A percentile compares a stretch with the other conserved stretches of the same genome.
phyloP scores from a whole-genome alignment of 1,139 yeast species.

The Geotrichum citri-aurantii region DNA sequence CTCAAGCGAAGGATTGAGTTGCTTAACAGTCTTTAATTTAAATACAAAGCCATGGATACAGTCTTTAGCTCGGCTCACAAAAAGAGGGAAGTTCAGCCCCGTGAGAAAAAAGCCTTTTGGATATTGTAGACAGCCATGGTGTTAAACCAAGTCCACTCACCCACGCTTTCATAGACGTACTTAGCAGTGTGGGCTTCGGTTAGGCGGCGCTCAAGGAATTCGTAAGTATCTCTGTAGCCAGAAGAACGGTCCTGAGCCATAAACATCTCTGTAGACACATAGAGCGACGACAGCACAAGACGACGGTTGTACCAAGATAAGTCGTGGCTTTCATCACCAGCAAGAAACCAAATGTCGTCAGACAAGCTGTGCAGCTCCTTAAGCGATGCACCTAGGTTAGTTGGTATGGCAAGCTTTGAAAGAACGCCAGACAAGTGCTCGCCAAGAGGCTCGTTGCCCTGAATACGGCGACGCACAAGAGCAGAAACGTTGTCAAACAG shows the following conservation, averaged over 20 bases:
- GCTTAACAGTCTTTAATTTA: conserved; percentile 18
- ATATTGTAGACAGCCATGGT: conserved; percentile 62
- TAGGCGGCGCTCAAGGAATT: conserved; percentile 60
- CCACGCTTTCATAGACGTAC: conserved; percentile 52
- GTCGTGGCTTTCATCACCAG: conserved; percentile 80
- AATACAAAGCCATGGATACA: neutral
- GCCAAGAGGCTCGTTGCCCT: conserved; percentile 52
- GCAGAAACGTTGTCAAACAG: conserved; percentile 37
- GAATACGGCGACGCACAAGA: conserved; percentile 56
- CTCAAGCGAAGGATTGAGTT: conserved; percentile 26
- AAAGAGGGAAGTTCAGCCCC: conserved; percentile 3
- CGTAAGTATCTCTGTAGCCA: conserved; percentile 51
- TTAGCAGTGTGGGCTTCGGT: conserved; percentile 52
- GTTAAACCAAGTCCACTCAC: conserved; percentile 73
- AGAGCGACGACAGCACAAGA: conserved; percentile 59
- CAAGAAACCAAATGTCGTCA: conserved; percentile 75
- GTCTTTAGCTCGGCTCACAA: neutral
- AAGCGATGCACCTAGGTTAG: conserved; percentile 46
- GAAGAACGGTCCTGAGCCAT: conserved; percentile 72
- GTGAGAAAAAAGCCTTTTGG: conserved; percentile 43
- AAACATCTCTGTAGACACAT: conserved; percentile 65
- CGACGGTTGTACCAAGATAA: conserved; percentile 93
- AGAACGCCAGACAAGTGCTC: conserved; percentile 42
- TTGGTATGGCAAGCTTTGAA: conserved; percentile 51
- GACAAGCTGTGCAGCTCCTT: conserved; percentile 68